Evolutionary conservation across 202 grass and related monocot species (phyloP).

Genomic region (Zizania palustris): DNA sequence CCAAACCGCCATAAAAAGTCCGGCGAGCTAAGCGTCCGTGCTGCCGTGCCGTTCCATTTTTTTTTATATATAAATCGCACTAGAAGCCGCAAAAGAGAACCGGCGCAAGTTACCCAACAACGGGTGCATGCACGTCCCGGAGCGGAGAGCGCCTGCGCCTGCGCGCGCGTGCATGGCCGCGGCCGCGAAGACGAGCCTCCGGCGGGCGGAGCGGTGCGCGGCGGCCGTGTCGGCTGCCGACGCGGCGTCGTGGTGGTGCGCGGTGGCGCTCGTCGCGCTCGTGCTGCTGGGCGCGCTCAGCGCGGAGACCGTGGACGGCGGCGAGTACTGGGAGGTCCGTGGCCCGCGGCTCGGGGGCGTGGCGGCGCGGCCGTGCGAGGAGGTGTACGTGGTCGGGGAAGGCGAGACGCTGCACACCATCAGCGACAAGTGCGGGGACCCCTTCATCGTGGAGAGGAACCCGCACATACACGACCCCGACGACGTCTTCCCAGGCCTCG

Average conservation of each 20-base stretch:
- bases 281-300: constrained; percentile 56
- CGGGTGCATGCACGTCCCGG: background rate
- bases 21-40: background rate
- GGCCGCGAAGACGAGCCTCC: background rate
- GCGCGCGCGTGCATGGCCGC: constrained; percentile 12
- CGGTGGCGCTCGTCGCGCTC: constrained; percentile 56
- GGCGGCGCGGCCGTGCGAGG: constrained; percentile 55
- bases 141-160: too few species aligned
- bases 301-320: constrained; percentile 20
- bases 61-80: constrained; percentile 29
- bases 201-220: constrained; percentile 37
- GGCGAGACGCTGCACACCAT: constrained; percentile 80
- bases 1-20: constrained; percentile 42
- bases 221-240: too few species aligned
- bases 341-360: constrained; percentile 45
- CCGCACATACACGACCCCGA: constrained; percentile 87
- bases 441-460: constrained; percentile 87
- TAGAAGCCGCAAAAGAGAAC: background rate
- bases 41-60: background rate
- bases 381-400: constrained; percentile 68
- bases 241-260: constrained; percentile 59
- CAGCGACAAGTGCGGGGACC: constrained; percentile 81
- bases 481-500: constrained; percentile 87
- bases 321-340: background rate
- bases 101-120: background rate